Percentiles rank a stretch among this genome's conserved stretches.
Conservation (phyloP, 2,329 filamentous ascomycete species). For the Colletotrichum shisoi region DNA sequence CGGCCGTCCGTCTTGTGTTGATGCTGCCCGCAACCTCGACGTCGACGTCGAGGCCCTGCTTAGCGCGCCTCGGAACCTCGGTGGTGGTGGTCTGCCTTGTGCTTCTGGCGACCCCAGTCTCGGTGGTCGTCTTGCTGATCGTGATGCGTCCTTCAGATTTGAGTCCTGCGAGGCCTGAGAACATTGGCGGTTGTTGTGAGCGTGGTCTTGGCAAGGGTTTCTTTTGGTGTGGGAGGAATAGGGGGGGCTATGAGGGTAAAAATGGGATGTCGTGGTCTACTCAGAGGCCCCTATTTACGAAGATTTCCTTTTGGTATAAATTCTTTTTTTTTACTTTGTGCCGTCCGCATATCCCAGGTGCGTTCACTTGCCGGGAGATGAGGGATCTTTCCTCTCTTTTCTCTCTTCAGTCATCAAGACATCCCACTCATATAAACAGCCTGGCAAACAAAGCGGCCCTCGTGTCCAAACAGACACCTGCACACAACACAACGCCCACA, state of each 20-base stretch:
- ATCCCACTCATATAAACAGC: neutral
- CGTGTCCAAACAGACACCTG: neutral
- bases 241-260: neutral
- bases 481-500: neutral
- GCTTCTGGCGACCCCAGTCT: neutral
- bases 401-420: neutral
- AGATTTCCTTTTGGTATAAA: neutral
- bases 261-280: neutral
- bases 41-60: too few species aligned
- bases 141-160: neutral
- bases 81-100: neutral
- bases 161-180: neutral
- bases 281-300: too few species aligned
- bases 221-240: neutral
- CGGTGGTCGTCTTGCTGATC: neutral
- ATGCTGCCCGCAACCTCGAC: neutral
- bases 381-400: neutral
- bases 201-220: neutral
- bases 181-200: neutral
- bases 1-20: neutral
- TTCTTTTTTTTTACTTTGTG: neutral
- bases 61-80: neutral
- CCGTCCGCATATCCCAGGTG: neutral
- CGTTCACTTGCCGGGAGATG: neutral
- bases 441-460: conserved; percentile 2